These are phyloP conservation scores for Didymella glomerata DNA, from an alignment of 2,329 filamentous ascomycete species.

Conservation along the genomic window DNA sequence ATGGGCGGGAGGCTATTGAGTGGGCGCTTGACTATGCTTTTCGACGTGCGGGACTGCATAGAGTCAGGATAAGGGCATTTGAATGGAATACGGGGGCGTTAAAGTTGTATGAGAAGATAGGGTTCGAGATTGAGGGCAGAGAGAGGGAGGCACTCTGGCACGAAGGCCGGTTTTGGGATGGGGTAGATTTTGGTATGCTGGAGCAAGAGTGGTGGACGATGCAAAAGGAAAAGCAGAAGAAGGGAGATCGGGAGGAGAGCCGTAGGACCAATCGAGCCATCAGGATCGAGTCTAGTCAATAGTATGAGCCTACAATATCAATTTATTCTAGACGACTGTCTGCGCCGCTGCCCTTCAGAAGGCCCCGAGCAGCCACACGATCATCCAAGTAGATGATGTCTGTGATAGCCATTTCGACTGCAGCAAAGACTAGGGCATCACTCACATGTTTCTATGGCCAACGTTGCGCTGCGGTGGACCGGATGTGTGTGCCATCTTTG, in stretches of 20 bases:
- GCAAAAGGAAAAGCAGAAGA: conserved; percentile 10
- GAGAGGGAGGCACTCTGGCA: conserved; percentile 55
- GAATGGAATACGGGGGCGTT: conserved; percentile 56
- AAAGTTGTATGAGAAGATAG: conserved; percentile 56
- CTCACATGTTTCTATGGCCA: too few species aligned
- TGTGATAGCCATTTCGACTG: too few species aligned
- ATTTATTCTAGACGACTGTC: background rate
- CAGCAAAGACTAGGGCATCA: too few species aligned
- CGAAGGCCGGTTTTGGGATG: conserved; percentile 54
- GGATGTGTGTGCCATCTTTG: too few species aligned
- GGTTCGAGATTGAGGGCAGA: conserved; percentile 57
- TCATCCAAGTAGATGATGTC: too few species aligned
- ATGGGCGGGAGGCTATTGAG: conserved; percentile 58
- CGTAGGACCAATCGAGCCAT: conserved; percentile 12
- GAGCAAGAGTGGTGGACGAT: conserved; percentile 39
- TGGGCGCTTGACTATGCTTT: conserved; percentile 61
- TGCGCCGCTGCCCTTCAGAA: background rate
- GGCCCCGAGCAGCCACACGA: too few species aligned
- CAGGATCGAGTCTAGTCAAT: conserved; percentile 6
- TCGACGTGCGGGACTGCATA: conserved; percentile 55
- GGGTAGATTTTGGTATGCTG: conserved; percentile 38
- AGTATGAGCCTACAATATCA: background rate
- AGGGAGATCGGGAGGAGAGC: background rate
- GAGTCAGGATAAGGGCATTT: conserved; percentile 53
- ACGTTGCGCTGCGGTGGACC: too few species aligned